Evolutionary conservation across 169 alveolate genomes (phyloP).

Genomic region (Plasmodium coatneyi): DNA sequence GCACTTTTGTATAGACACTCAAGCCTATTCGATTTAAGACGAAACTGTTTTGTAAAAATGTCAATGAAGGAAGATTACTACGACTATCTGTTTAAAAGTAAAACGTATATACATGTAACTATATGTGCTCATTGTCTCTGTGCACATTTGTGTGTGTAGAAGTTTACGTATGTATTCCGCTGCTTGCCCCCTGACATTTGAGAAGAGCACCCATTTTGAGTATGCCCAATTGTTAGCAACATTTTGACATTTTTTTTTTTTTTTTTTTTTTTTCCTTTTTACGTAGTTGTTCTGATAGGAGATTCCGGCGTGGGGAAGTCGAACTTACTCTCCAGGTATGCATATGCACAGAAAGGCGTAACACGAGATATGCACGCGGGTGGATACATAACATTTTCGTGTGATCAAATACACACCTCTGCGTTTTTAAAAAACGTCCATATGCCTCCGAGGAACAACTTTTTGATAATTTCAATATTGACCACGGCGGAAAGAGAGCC

Average conservation of each 20-base stretch:
- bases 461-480: neutral
- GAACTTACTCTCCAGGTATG: constrained; percentile 91
- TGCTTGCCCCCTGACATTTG: neutral
- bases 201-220: neutral
- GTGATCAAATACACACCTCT: neutral
- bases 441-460: neutral
- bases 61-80: constrained; percentile 84
- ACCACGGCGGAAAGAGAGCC: neutral
- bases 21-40: neutral
- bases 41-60: constrained; percentile 45
- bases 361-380: neutral
- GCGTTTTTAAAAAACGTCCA: neutral
- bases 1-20: neutral
- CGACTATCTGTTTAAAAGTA: constrained; percentile 85
- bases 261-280: neutral
- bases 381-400: neutral
- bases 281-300: constrained; percentile 89
- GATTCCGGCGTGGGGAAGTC: constrained; percentile 98
- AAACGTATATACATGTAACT: neutral
- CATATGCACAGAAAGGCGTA: neutral
- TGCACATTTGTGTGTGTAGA: neutral
- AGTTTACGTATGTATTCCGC: neutral
- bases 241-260: neutral
- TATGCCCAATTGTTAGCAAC: neutral
- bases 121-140: neutral